phyloP scores from a whole-genome alignment of 2,329 filamentous ascomycete genomes.

The Monilinia aucupariae region DNA sequence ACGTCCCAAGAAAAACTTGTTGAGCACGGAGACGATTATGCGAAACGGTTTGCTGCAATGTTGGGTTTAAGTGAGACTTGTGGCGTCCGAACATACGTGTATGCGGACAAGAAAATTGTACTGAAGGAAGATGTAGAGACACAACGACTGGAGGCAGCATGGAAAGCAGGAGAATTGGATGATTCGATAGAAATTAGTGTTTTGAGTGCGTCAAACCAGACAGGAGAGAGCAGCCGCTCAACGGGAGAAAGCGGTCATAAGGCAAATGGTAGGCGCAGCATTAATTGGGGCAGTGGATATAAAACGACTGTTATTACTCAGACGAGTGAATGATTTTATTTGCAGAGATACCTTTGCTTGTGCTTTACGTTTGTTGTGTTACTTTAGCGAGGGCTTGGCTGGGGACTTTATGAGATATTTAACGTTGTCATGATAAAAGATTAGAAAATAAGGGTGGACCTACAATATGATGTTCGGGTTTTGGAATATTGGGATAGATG shows the following conservation, averaged over 20 bases:
- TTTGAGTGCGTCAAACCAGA: background rate
- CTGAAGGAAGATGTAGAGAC: background rate
- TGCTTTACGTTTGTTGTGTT: background rate
- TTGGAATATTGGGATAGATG: background rate
- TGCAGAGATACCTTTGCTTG: background rate
- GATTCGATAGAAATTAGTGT: slow-evolving; percentile 8
- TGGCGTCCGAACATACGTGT: slow-evolving; percentile 12
- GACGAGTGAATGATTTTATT: slow-evolving; percentile 8
- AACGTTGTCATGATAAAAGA: background rate
- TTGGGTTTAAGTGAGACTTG: background rate
- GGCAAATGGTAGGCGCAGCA: background rate
- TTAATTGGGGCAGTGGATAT: slow-evolving; percentile 11
- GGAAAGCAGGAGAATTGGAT: background rate
- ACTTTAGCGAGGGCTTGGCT: background rate
- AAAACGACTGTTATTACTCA: slow-evolving; percentile 12
- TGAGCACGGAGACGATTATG: background rate
- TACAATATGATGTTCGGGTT: background rate
- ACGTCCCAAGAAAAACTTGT: background rate
- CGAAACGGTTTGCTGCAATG: slow-evolving; percentile 8
- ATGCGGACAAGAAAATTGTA: slow-evolving; percentile 9
- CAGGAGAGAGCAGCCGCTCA: background rate
- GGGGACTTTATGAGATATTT: background rate
- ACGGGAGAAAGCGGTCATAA: background rate
- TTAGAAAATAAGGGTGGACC: background rate
- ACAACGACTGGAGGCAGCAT: background rate